Evolutionary conservation across 2,329 filamentous ascomycete species (phyloP).

Genomic region (Myriosclerotinia scirpicola): DNA sequence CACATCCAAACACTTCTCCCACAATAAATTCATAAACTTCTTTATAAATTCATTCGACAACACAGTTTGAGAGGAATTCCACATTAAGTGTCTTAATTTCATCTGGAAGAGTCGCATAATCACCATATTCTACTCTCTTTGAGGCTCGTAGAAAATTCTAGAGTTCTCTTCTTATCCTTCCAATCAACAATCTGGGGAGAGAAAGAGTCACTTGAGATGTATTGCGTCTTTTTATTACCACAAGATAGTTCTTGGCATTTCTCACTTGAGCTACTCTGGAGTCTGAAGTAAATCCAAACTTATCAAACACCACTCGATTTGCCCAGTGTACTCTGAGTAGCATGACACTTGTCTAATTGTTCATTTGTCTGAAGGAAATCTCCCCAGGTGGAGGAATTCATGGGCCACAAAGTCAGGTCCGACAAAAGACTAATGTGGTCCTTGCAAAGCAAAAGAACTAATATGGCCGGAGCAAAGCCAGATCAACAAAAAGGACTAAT

Average conservation of each 20-base stretch:
- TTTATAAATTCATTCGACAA: not conserved
- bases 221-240: no score
- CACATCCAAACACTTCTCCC: not conserved
- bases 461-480: not conserved
- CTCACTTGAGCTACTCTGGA: not conserved
- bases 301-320: not conserved
- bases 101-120: not conserved
- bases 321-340: no score
- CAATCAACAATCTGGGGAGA: no score
- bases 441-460: not conserved
- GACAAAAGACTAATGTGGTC: not conserved
- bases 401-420: not conserved
- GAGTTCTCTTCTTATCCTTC: no score
- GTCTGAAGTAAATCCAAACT: no score
- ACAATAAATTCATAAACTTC: not conserved
- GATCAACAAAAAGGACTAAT: not conserved
- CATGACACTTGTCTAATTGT: not conserved
- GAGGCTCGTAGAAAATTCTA: not conserved
- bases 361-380: not conserved
- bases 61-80: no score
- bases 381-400: not conserved
- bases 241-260: not conserved
- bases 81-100: no score
- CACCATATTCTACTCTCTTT: not conserved
- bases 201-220: not conserved